Conservation (phyloP, 2,329 filamentous ascomycete species). For the Aspergillus texensis region DNA sequence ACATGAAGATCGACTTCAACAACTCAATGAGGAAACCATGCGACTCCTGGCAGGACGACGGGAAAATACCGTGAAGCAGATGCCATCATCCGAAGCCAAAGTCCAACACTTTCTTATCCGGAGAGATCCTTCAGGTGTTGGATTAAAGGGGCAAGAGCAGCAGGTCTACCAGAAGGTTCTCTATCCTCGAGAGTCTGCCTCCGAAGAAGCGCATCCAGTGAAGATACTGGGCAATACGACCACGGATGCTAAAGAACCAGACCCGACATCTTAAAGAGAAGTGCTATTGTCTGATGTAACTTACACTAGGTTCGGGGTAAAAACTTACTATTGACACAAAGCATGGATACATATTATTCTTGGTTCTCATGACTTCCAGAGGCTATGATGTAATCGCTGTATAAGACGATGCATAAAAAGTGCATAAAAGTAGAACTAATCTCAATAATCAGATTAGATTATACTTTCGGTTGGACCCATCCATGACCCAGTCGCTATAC, state of each 20-base stretch:
- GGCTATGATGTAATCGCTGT: not conserved
- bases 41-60: slow-evolving; percentile 54
- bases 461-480: not conserved
- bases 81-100: slow-evolving; percentile 58
- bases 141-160: slow-evolving; percentile 48
- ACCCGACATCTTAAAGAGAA: not conserved
- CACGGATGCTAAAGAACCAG: not conserved
- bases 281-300: not conserved
- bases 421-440: not conserved
- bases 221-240: not conserved
- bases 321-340: not conserved
- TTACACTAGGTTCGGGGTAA: not conserved
- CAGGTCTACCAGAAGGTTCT: slow-evolving; percentile 42
- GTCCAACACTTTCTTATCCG: slow-evolving; percentile 78
- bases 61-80: slow-evolving; percentile 55
- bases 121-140: slow-evolving; percentile 61
- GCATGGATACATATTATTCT: not conserved
- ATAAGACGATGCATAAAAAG: not conserved
- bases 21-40: slow-evolving; percentile 68
- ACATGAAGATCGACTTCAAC: slow-evolving; percentile 67
- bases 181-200: slow-evolving; percentile 8
- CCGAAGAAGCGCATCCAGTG: not conserved
- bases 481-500: not conserved
- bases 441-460: not conserved
- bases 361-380: not conserved